Conservation (phyloP, 2,329 filamentous ascomycete genomes). For the Phoma sp. region DNA sequence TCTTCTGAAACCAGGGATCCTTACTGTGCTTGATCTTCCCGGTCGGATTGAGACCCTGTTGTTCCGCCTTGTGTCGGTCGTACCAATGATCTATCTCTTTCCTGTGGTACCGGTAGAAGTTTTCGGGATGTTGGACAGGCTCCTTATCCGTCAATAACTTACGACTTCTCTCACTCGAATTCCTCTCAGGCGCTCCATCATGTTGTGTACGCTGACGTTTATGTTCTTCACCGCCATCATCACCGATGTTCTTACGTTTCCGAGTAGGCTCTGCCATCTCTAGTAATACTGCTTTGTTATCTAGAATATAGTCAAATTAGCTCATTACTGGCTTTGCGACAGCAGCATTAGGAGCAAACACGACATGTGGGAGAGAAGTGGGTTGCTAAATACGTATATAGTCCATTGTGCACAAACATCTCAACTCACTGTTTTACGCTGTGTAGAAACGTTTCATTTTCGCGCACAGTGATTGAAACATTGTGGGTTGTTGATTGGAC, state of each 20-base stretch:
- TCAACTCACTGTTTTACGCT: not conserved
- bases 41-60: not conserved
- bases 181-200: too few relatives aligned
- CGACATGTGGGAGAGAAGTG: not conserved
- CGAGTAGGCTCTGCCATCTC: too few relatives aligned
- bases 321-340: not conserved
- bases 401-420: not conserved
- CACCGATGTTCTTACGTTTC: too few relatives aligned
- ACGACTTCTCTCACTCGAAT: too few relatives aligned
- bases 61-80: not conserved
- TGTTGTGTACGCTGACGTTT: too few relatives aligned
- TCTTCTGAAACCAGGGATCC: not conserved
- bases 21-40: not conserved
- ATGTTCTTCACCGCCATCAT: too few relatives aligned
- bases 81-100: conserved; percentile 4
- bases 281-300: too few relatives aligned
- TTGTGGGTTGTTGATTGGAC: too few relatives aligned
- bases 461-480: not conserved
- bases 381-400: not conserved
- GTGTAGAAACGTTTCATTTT: not conserved
- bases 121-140: too few relatives aligned
- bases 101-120: not conserved
- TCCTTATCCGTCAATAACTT: too few relatives aligned
- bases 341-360: not conserved
- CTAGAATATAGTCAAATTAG: too few relatives aligned